These are phyloP conservation scores for Cicer yamashitae DNA, from an alignment of 306 rosid species.

Conservation along the genomic window DNA sequence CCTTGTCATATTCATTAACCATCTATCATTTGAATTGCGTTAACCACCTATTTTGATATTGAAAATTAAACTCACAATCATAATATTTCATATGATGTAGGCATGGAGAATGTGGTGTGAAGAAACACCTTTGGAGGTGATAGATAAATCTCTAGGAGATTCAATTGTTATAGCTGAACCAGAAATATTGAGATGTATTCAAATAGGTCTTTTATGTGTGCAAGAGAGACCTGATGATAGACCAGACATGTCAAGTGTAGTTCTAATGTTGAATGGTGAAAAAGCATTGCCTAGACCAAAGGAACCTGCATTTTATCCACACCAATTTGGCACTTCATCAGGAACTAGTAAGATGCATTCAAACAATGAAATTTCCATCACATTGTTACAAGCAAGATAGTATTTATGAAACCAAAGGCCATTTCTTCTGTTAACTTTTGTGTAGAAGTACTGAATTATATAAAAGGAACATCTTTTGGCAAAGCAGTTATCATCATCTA, in stretches of 20 bases:
- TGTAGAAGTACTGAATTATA: too few relatives aligned
- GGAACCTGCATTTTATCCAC: constrained; percentile 49
- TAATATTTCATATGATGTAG: constrained; percentile 31
- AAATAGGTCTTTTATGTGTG: constrained; percentile 46
- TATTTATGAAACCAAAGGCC: neutral
- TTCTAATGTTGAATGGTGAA: constrained; percentile 54
- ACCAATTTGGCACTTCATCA: constrained; percentile 39
- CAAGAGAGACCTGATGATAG: constrained; percentile 55
- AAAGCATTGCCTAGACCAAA: constrained; percentile 46
- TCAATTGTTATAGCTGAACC: neutral
- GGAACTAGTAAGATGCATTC: constrained; percentile 27
- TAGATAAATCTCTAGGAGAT: constrained; percentile 40
- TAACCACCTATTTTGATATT: neutral
- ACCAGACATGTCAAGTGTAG: constrained; percentile 48
- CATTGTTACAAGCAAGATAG: constrained; percentile 46
- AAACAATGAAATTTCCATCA: constrained; percentile 42
- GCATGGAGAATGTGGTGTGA: constrained; percentile 54
- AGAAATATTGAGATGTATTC: constrained; percentile 47
- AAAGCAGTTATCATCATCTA: too few relatives aligned
- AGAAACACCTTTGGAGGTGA: constrained; percentile 38
- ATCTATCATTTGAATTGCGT: too few relatives aligned
- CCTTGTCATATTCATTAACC: too few relatives aligned
- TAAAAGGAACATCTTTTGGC: too few relatives aligned
- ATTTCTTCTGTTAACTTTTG: too few relatives aligned
- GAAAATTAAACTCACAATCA: constrained; percentile 6